phyloP scores from a whole-genome alignment of 345 rosid genomes.

The Diplotaxis tenuifolia region DNA sequence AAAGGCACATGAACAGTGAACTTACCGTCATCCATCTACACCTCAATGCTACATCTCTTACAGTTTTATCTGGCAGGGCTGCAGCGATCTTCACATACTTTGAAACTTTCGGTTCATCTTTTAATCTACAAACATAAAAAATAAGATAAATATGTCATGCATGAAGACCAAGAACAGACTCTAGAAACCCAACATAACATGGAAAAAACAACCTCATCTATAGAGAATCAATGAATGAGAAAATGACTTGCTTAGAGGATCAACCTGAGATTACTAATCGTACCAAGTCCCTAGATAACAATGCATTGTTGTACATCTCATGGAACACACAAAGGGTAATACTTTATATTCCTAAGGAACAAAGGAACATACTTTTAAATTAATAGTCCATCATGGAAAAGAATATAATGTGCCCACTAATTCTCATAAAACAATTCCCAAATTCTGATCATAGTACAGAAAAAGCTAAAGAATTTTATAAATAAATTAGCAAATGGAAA shows the following conservation, averaged over 20 bases:
- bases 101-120: constrained; percentile 72
- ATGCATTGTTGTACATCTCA: background rate
- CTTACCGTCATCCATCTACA: constrained; percentile 66
- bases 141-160: background rate
- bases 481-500: background rate
- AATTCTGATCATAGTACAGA: constrained; percentile 15
- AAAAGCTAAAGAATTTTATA: constrained; percentile 1
- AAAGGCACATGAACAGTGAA: constrained; percentile 3
- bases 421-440: constrained; percentile 14
- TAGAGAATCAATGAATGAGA: background rate
- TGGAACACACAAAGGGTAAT: constrained; percentile 22
- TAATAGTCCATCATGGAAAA: constrained; percentile 31
- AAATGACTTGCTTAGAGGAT: background rate
- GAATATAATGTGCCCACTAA: constrained; percentile 36
- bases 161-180: background rate
- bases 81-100: constrained; percentile 89
- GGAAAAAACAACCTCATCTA: too few relatives aligned
- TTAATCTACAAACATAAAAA: constrained; percentile 43
- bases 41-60: constrained; percentile 97
- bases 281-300: background rate
- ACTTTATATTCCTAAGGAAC: constrained; percentile 19
- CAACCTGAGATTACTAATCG: constrained; percentile 9
- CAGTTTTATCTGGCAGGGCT: constrained; percentile 75
- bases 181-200: background rate
- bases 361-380: constrained; percentile 33